These are phyloP conservation scores for Exophiala dermatitidis DNA, from an alignment of 2,329 filamentous ascomycete species.

Conservation along the genomic window DNA sequence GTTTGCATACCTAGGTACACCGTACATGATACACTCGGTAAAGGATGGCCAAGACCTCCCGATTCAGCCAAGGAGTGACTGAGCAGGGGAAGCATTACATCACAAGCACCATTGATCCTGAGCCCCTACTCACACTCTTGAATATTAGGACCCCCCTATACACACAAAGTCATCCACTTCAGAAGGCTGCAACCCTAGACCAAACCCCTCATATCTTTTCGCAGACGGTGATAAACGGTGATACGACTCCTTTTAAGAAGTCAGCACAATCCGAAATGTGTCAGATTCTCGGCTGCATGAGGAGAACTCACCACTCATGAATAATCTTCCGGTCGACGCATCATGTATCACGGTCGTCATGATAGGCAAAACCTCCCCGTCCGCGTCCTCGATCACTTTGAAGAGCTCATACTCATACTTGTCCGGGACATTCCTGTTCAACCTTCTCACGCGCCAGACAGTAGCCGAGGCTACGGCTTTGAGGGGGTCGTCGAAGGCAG, in stretches of 20 bases:
- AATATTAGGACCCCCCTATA: too few relatives aligned
- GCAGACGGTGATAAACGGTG: constrained; percentile 27
- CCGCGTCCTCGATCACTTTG: constrained; percentile 34
- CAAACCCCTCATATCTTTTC: constrained; percentile 8
- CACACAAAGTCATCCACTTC: neutral
- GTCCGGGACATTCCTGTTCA: constrained; percentile 5
- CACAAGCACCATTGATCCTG: too few relatives aligned
- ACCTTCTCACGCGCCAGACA: constrained; percentile 27
- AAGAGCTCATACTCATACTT: constrained; percentile 24
- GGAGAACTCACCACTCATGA: constrained; percentile 26
- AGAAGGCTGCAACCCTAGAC: neutral
- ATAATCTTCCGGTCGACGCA: constrained; percentile 30
- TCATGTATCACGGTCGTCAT: constrained; percentile 31
- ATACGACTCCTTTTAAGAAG: constrained; percentile 23
- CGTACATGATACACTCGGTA: neutral
- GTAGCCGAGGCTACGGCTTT: constrained; percentile 20
- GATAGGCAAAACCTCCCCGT: constrained; percentile 27
- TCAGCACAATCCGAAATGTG: neutral
- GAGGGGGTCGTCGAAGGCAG: constrained; percentile 26
- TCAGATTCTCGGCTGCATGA: neutral
- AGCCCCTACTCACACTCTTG: too few relatives aligned
- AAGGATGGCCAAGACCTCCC: too few relatives aligned
- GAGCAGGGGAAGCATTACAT: too few relatives aligned
- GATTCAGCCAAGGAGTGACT: too few relatives aligned
- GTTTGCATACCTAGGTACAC: neutral